These are phyloP conservation scores for Secale cereale DNA, from an alignment of 176 grass and related monocot genomes.

Conservation along the genomic window DNA sequence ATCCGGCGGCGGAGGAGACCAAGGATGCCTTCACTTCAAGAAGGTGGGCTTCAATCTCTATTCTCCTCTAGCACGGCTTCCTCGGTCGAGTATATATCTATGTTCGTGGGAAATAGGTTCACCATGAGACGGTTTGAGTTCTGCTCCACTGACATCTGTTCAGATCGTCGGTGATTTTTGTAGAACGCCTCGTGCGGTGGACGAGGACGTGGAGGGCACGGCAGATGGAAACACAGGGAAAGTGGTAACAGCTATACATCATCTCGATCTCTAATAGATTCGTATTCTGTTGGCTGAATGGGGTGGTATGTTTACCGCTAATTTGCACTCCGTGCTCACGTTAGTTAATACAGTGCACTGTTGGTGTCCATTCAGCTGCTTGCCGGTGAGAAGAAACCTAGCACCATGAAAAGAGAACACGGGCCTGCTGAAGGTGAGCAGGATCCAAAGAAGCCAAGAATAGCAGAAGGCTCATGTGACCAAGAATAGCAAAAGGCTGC, in stretches of 20 bases:
- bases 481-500: neutral
- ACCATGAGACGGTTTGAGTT: neutral
- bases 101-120: neutral
- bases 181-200: neutral
- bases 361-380: neutral
- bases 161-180: neutral
- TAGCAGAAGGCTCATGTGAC: neutral
- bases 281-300: neutral
- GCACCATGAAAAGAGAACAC: neutral
- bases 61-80: neutral
- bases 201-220: neutral
- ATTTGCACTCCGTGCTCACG: neutral
- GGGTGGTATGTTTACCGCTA: neutral
- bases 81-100: neutral
- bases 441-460: neutral
- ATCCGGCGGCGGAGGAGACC: neutral
- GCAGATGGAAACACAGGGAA: neutral
- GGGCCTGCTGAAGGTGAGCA: neutral
- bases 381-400: neutral
- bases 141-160: neutral
- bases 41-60: neutral
- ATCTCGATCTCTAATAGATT: neutral
- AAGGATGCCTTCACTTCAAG: neutral
- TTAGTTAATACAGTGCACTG: neutral
- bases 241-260: neutral